Percentiles rank a stretch among this genome's conserved stretches.
These are phyloP conservation scores for Beauveria pseudobassiana DNA, from an alignment of 2,329 filamentous ascomycete species.

Conservation along the genomic window DNA sequence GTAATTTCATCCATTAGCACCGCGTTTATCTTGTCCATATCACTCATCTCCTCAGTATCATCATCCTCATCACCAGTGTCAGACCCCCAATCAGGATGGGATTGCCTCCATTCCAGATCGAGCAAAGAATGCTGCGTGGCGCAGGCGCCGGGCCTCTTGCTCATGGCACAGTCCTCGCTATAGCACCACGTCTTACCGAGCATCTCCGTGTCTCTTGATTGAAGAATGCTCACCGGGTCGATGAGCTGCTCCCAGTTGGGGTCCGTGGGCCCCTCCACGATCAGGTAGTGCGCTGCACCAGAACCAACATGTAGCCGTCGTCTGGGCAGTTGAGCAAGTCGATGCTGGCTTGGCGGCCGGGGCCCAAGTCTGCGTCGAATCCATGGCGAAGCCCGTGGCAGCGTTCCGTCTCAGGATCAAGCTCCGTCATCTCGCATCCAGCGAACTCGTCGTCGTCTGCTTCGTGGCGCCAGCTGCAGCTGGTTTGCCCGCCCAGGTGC, in stretches of 20 bases:
- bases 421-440: background rate
- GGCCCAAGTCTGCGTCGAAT: background rate
- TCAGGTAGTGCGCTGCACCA: background rate
- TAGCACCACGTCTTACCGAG: background rate
- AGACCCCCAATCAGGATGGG: too few species aligned
- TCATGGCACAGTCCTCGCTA: background rate
- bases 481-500: background rate
- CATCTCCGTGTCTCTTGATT: background rate
- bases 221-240: too few species aligned
- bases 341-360: background rate
- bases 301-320: background rate
- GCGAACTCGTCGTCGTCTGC: background rate
- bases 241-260: background rate
- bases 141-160: too few species aligned
- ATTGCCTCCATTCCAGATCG: too few species aligned
- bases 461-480: background rate
- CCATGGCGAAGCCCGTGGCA: background rate
- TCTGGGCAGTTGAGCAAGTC: background rate
- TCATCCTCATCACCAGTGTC: too few species aligned
- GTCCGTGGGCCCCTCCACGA: background rate
- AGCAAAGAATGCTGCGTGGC: too few species aligned
- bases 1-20: too few species aligned
- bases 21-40: too few species aligned
- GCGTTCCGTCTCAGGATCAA: background rate
- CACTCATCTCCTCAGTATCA: too few species aligned